Evolutionary conservation across 2,329 filamentous ascomycete genomes (phyloP).

Genomic region (Nannizzia gypsea): DNA sequence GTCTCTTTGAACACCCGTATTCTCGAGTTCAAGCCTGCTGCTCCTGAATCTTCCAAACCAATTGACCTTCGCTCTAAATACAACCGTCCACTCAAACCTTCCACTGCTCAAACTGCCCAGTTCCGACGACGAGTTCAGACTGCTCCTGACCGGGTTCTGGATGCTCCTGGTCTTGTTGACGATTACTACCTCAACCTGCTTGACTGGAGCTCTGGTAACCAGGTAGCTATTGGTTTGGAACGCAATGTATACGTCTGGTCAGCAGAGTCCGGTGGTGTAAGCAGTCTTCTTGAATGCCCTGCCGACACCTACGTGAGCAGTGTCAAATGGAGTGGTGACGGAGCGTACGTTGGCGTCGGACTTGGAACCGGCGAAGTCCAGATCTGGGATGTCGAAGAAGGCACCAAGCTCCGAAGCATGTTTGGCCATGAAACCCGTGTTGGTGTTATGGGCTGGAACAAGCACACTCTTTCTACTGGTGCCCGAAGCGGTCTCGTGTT

Average conservation of each 20-base stretch:
- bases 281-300: constrained; percentile 73
- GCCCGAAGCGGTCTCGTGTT: constrained; percentile 88
- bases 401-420: constrained; percentile 95
- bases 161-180: constrained; percentile 89
- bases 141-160: constrained; percentile 87
- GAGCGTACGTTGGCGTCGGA: constrained; percentile 89
- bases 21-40: constrained; percentile 92
- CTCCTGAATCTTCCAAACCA: constrained; percentile 96
- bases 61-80: constrained; percentile 96
- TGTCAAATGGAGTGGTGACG: constrained; percentile 97
- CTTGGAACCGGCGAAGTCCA: constrained; percentile 93
- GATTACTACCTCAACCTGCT: constrained; percentile 99
- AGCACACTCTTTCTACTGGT: constrained; percentile 90
- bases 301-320: constrained; percentile 94
- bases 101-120: constrained; percentile 63
- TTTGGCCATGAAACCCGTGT: constrained; percentile 93
- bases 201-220: constrained; percentile 96
- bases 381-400: constrained; percentile 97
- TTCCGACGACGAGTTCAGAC: constrained; percentile 86
- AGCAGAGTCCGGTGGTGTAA: constrained; percentile 81
- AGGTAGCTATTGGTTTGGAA: constrained; percentile 94
- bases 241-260: constrained; percentile 98
- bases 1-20: constrained; percentile 91
- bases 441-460: constrained; percentile 98
- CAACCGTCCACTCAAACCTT: constrained; percentile 83